Conservation (phyloP, 495 filamentous ascomycete species). For the Durotheca rogersii region DNA sequence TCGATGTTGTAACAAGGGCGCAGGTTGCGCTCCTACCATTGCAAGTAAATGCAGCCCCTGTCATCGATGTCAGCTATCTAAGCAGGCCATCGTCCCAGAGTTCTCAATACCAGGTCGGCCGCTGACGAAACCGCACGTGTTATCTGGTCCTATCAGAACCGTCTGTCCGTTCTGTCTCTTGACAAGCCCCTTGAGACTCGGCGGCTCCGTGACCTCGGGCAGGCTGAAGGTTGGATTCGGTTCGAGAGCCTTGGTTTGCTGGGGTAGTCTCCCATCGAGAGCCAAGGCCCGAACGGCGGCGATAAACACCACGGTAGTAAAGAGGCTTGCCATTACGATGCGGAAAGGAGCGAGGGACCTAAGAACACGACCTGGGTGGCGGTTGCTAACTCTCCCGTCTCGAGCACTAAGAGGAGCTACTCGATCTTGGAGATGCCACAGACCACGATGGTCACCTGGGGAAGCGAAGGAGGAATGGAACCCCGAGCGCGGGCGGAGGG, state of each 20-base stretch:
- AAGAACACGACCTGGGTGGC: conserved; percentile 1
- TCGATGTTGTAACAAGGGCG: conserved; percentile 34
- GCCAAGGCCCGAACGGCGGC: conserved; percentile 39
- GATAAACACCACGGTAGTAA: conserved; percentile 35
- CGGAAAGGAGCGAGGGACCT: neutral
- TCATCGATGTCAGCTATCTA: conserved; percentile 4
- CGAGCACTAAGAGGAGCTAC: conserved; percentile 7
- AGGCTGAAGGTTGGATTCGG: conserved; percentile 29
- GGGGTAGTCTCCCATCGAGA: conserved; percentile 32
- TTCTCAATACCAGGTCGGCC: conserved; percentile 34
- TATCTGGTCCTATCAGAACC: conserved; percentile 48
- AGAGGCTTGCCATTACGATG: conserved; percentile 28
- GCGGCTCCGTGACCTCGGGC: conserved; percentile 37
- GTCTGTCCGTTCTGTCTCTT: conserved; percentile 36
- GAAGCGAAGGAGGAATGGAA: conserved; percentile 2
- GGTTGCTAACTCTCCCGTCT: conserved; percentile 6
- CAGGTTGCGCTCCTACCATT: conserved; percentile 28
- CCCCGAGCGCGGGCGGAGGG: conserved; percentile 12
- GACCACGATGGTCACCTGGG: conserved; percentile 13
- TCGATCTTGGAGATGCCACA: conserved; percentile 1
- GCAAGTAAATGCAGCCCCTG: conserved; percentile 42
- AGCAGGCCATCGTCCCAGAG: neutral
- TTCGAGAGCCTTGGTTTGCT: conserved; percentile 31
- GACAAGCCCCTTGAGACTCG: conserved; percentile 33
- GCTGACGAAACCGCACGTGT: conserved; percentile 50